A percentile compares a stretch with the other conserved stretches of the same genome.
Conservation (phyloP, 306 rosid genomes). For the Vigna unguiculata region DNA sequence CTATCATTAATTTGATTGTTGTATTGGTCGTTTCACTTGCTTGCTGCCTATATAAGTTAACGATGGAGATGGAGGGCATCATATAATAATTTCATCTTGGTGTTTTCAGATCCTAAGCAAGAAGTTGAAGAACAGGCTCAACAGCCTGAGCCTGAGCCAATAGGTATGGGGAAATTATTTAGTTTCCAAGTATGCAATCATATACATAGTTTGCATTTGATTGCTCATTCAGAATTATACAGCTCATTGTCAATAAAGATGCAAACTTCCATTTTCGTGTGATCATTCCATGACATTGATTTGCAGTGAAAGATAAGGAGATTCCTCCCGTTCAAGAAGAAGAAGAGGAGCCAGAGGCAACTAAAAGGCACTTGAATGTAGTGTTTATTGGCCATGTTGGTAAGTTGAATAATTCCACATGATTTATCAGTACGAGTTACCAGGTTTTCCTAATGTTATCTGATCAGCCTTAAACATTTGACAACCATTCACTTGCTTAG, state of each 20-base stretch:
- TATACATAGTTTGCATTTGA: conserved; percentile 15
- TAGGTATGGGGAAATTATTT: conserved; percentile 53
- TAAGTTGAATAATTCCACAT: conserved; percentile 52
- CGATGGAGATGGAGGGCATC: conserved; percentile 18
- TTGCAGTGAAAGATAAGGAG: conserved; percentile 65
- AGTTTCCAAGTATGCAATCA: conserved; percentile 16
- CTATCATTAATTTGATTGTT: conserved; percentile 5
- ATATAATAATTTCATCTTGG: conserved; percentile 33
- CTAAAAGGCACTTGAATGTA: conserved; percentile 87
- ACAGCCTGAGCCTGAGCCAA: conserved; percentile 59
- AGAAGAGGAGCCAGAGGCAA: conserved; percentile 48
- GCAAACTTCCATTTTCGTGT: conserved; percentile 28
- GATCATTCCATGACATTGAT: conserved; percentile 46
- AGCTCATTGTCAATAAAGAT: conserved; percentile 14
- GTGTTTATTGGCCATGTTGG: conserved; percentile 99
- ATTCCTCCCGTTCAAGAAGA: conserved; percentile 43
- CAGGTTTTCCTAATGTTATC: neutral
- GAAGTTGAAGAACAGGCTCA: conserved; percentile 50
- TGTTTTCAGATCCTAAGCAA: conserved; percentile 60
- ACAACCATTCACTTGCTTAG: neutral
- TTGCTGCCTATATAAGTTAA: conserved; percentile 34
- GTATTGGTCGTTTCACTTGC: conserved; percentile 11
- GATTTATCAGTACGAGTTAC: conserved; percentile 17
- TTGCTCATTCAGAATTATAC: conserved; percentile 26
- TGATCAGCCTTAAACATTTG: conserved; percentile 19